These are phyloP conservation scores for Wolfiporia cocos DNA, from an alignment of 1,284 basidiomycete genomes.

Conservation along the genomic window DNA sequence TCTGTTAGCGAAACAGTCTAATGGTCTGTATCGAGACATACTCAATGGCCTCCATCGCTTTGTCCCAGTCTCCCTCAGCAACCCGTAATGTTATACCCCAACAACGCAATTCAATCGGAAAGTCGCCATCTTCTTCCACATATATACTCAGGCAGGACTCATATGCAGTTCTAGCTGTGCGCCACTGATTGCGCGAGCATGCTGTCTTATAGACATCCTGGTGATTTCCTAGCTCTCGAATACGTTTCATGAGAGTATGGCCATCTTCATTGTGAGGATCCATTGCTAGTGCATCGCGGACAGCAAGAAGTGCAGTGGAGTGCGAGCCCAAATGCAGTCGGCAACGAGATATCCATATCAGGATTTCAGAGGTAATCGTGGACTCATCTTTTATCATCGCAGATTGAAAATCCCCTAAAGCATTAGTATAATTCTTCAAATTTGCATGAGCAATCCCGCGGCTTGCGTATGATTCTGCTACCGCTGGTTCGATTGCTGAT, in stretches of 20 bases:
- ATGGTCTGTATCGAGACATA: conserved; percentile 4
- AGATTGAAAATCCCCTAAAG: conserved; percentile 12
- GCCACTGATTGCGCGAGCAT: conserved; percentile 13
- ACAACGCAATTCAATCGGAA: conserved; percentile 11
- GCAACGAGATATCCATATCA: conserved; percentile 11
- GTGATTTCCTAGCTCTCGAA: conserved; percentile 9
- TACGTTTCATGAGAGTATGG: conserved; percentile 5
- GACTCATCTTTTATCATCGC: conserved; percentile 2
- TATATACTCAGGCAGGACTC: conserved; percentile 9
- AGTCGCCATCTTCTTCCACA: conserved; percentile 8
- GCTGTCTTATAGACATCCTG: conserved; percentile 9
- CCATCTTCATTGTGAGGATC: conserved; percentile 7
- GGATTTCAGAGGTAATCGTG: background rate
- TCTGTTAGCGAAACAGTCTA: background rate
- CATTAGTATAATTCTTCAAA: conserved; percentile 3
- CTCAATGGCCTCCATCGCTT: conserved; percentile 8
- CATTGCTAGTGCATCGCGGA: conserved; percentile 10
- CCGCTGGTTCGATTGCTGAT: conserved; percentile 2
- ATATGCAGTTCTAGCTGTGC: conserved; percentile 12
- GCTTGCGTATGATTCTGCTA: conserved; percentile 3
- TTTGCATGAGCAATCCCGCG: conserved; percentile 9
- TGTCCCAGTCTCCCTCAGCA: conserved; percentile 11
- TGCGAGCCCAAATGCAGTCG: conserved; percentile 9
- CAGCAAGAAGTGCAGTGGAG: conserved; percentile 10
- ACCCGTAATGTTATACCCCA: conserved; percentile 14